Percentiles rank a stretch among this genome's conserved stretches.
Evolutionary conservation across 148 eudicot genomes (phyloP).

Genomic region (Vaccinium macrocarpon): DNA sequence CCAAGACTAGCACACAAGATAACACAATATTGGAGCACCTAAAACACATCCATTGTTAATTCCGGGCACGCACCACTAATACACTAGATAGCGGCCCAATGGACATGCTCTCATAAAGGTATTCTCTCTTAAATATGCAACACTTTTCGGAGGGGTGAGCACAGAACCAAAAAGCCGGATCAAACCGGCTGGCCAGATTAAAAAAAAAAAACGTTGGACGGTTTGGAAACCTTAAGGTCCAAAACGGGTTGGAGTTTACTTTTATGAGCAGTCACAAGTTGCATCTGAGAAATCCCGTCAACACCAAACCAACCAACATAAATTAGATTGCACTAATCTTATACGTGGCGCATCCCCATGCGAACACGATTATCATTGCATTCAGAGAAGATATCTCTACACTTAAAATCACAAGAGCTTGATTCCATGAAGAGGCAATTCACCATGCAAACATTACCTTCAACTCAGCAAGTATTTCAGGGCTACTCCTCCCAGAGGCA

Average conservation of each 20-base stretch:
- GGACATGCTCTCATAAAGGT: no score
- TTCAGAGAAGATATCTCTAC: background rate
- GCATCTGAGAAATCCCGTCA: background rate
- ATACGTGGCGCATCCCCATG: background rate
- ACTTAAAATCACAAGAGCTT: background rate
- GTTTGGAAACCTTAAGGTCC: background rate
- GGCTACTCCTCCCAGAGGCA: slow-evolving; percentile 87
- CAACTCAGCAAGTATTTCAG: slow-evolving; percentile 77
- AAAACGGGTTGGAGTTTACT: background rate
- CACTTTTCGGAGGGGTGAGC: background rate
- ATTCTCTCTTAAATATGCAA: background rate
- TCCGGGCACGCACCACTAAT: no score
- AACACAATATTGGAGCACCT: no score
- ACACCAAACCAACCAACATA: background rate
- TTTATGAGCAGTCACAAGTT: background rate
- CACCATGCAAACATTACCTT: slow-evolving; percentile 46
- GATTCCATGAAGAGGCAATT: background rate
- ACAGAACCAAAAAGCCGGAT: background rate
- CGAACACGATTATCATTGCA: background rate
- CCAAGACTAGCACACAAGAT: no score
- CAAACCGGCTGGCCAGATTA: background rate
- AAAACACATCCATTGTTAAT: no score
- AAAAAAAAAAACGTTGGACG: background rate
- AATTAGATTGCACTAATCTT: background rate
- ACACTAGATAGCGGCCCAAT: no score